Percentiles rank a stretch among this genome's conserved stretches.
These are phyloP conservation scores for Sporothrix schenckii DNA, from an alignment of 2,329 filamentous ascomycete genomes.

Conservation along the genomic window DNA sequence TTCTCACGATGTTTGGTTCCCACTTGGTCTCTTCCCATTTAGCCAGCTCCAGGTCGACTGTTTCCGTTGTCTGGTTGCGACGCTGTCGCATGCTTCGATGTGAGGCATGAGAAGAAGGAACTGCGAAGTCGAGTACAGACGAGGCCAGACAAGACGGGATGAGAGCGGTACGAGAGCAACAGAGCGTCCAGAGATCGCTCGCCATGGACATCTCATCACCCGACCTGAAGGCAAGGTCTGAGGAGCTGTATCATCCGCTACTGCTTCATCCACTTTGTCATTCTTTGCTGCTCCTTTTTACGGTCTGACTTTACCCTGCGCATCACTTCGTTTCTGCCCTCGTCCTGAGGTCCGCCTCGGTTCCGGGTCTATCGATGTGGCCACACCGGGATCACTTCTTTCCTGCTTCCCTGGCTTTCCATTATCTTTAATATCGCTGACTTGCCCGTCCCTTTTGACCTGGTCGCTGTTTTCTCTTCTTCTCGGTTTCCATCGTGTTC, in stretches of 20 bases:
- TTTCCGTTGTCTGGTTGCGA: neutral
- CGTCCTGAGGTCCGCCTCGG: neutral
- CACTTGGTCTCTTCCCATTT: conserved; percentile 10
- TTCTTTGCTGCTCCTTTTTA: neutral
- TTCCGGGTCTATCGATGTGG: neutral
- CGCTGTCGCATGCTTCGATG: neutral
- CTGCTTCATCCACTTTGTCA: neutral
- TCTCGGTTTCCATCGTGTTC: conserved; percentile 9
- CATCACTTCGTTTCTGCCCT: neutral
- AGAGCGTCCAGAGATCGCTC: neutral
- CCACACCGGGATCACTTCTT: neutral
- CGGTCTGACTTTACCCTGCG: conserved; percentile 14
- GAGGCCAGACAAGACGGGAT: conserved; percentile 6
- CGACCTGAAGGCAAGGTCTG: neutral
- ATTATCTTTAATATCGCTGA: neutral
- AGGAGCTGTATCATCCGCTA: neutral
- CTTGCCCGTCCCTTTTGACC: neutral
- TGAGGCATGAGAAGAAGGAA: neutral
- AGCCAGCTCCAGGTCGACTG: conserved; percentile 12
- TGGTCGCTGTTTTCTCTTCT: neutral
- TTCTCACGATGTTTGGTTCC: conserved; percentile 19
- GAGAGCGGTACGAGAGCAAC: conserved; percentile 13
- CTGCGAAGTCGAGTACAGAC: conserved; percentile 8
- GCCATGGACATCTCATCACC: neutral
- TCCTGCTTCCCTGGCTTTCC: neutral